These are phyloP conservation scores for Geotrichum histeridarum DNA, from an alignment of 1,139 yeast genomes.

Conservation along the genomic window DNA sequence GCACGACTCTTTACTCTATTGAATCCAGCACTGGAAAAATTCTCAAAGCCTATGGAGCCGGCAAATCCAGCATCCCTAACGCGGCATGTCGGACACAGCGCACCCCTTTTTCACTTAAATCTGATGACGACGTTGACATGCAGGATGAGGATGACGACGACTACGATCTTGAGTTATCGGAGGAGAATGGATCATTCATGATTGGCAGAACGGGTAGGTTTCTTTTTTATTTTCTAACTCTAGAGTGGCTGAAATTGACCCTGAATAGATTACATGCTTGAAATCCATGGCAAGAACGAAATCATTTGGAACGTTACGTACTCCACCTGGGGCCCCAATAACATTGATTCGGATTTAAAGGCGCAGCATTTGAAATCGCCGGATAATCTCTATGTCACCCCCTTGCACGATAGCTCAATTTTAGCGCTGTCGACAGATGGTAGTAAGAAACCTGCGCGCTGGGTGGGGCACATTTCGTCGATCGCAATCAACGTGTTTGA, in stretches of 20 bases:
- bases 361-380: slow-evolving; percentile 38
- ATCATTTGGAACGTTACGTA: slow-evolving; percentile 82
- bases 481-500: slow-evolving; percentile 72
- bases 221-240: neutral
- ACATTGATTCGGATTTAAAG: slow-evolving; percentile 66
- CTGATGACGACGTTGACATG: slow-evolving; percentile 20
- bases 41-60: slow-evolving; percentile 61
- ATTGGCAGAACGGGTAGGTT: slow-evolving; percentile 38
- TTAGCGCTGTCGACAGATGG: slow-evolving; percentile 56
- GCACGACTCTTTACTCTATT: slow-evolving; percentile 69
- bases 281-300: slow-evolving; percentile 61
- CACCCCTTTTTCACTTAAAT: slow-evolving; percentile 21
- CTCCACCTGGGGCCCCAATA: slow-evolving; percentile 90
- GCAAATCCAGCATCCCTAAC: slow-evolving; percentile 26
- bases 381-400: slow-evolving; percentile 76
- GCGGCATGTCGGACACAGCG: slow-evolving; percentile 23
- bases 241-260: too few species aligned
- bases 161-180: slow-evolving; percentile 21
- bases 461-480: slow-evolving; percentile 63
- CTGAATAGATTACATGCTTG: slow-evolving; percentile 47
- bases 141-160: neutral
- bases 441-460: slow-evolving; percentile 58
- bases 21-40: slow-evolving; percentile 74
- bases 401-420: slow-evolving; percentile 59
- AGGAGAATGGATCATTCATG: slow-evolving; percentile 34